phyloP scores from a whole-genome alignment of 352 stramenopile genomes.

The Pythium guiyangense region DNA sequence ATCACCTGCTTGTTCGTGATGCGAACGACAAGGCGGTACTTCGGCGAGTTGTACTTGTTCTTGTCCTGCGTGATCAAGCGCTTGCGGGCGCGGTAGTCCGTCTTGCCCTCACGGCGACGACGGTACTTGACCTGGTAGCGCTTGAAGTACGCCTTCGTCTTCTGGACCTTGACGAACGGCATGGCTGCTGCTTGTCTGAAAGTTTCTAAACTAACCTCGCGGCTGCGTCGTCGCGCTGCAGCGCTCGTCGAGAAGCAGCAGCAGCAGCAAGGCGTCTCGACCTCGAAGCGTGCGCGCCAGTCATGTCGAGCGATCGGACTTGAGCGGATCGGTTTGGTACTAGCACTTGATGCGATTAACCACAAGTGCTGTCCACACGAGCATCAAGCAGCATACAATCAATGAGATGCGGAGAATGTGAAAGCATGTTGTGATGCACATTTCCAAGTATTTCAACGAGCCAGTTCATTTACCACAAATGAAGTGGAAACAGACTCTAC shows the following conservation, averaged over 20 bases:
- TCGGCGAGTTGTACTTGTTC: slow-evolving; percentile 99
- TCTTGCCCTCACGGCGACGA: slow-evolving; percentile 98
- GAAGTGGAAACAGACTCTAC: too few species aligned
- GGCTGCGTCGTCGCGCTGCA: not conserved
- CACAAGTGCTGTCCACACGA: not conserved
- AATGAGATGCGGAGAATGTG: slow-evolving; percentile 4
- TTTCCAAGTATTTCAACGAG: not conserved
- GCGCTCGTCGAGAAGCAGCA: too few species aligned
- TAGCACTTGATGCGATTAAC: not conserved
- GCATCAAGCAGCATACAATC: not conserved
- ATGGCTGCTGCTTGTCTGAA: slow-evolving; percentile 51
- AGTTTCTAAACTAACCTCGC: slow-evolving; percentile 54
- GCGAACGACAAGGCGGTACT: slow-evolving; percentile 96
- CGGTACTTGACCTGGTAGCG: slow-evolving; percentile 99
- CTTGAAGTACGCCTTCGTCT: slow-evolving; percentile 99
- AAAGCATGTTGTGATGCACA: not conserved
- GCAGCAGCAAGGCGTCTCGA: too few species aligned
- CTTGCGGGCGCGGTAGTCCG: slow-evolving; percentile 99
- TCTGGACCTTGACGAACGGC: slow-evolving; percentile 98
- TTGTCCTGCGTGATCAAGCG: slow-evolving; percentile 98
- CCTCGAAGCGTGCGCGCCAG: slow-evolving; percentile 2
- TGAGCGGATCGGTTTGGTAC: not conserved
- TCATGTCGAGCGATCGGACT: not conserved
- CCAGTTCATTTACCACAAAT: not conserved
- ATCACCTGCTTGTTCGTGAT: slow-evolving; percentile 97